Evolutionary conservation across 116 monocot species (phyloP), one percentile per base, ranked within the genome.

Genomic region (Iris pallida): DNA sequence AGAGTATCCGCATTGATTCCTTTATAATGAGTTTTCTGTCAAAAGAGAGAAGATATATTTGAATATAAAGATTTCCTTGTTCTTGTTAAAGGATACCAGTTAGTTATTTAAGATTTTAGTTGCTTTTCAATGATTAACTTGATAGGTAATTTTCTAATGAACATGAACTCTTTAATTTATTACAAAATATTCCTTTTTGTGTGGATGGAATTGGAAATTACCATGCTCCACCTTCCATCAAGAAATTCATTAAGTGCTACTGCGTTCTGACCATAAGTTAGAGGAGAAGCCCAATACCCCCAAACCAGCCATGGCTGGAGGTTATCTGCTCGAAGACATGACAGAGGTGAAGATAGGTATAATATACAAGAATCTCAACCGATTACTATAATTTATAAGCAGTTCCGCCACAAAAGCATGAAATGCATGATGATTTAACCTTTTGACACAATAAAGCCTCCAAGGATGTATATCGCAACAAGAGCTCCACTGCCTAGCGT

Each of bases 241-340:
- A 86, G 85, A 73, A 93, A 86, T 76, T 93, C 93, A 73, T 89
- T 93, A 20, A 89, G 64, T 19, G 86, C 69, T 59, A 93, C 67
- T 18, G 93, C 89, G 79, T 86, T 87, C 69, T 82, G 87, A 5
- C 78, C 83, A 70, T 93, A 93, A 6, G 80, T 86, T 68, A 93
- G 55, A 13, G 93, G 93, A 75, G 93, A 89, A 6, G 56, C 55
- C 89, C 89, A 93, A 46, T 81, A 75, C 11, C 77, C 86, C 93
- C 93, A 93, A 20, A 53, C 55, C 63, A 81, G 55, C 89, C 86
- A 89, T 66, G 84, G 82, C 61, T 76, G 71, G 53, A 93, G 73
- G 40, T 82, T 46, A 67, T 86, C 93, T 93, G 68, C 11, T 67
- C 8, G 11, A 19, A 15, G 6, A 60, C 4, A 40, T 41, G 12